Evolutionary conservation across 2,329 filamentous ascomycete species (phyloP), one percentile per base, ranked within the genome.

Genomic region (Bertia moriformis): DNA sequence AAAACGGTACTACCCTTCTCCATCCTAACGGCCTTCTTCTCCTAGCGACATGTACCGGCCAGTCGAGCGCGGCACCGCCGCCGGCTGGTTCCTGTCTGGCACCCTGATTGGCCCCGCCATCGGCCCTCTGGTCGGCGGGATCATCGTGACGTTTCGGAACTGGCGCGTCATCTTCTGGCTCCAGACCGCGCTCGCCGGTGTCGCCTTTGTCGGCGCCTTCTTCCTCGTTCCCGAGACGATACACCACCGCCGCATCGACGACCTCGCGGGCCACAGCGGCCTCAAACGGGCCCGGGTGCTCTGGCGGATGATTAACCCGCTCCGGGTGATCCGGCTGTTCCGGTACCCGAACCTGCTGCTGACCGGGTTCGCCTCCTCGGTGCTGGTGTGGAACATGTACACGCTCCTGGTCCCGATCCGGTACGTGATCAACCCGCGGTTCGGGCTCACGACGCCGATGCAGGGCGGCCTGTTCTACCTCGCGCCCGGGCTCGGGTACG

Each of bases 111-210:
- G 82, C 0, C 82, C 83, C 4, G 77, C 75, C 1, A 65, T 82
- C 49, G 80, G 82, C 0, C 72, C 74, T 1, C 82, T 85, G 48
- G 62, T 87, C 7, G 74, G 83, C 40, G 83, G 82, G 18, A 75
- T 86, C 35, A 83, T 89, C 38, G 79, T 87, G 14, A 87, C 81
- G 0, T 86, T 75, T 55, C 65, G 67, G 4, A 71, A 67, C 2
- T 89, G 83, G 83, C 67, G 80, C 14, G 71, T 72, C 32, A 84
- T 87, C 39, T 87, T 86, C 59, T 87, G 80, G 76, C 62, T 88
- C 0, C 82, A 87, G 51, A 74, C 77, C 0, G 81, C 70, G 0
- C 63, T 86, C 4, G 77, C 76, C 0, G 79, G 70, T 2, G 51
- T 69, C 0, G 77, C 72, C 1, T 62, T 68, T 0, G 15, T 77